These are phyloP conservation scores for Mycosphaerella sp. DNA, from an alignment of 2,329 filamentous ascomycete species.

Conservation along the genomic window DNA sequence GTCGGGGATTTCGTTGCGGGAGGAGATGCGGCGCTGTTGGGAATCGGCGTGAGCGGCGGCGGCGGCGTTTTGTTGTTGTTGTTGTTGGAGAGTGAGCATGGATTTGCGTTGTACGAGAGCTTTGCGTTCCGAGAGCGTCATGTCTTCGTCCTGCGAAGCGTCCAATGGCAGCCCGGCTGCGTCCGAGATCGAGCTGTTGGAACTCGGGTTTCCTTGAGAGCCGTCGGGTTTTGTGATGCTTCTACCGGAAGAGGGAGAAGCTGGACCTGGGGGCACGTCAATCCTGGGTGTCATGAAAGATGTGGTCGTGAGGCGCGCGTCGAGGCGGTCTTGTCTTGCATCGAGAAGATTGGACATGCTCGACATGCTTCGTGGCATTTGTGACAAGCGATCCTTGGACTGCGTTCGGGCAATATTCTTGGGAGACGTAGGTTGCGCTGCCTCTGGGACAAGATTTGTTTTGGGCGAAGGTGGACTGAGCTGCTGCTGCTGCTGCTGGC, in stretches of 20 bases:
- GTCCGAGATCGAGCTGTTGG: slow-evolving; percentile 19
- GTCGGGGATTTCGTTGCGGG: slow-evolving; percentile 1
- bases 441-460: slow-evolving; percentile 12
- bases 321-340: slow-evolving; percentile 49
- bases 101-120: slow-evolving; percentile 32
- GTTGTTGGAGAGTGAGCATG: slow-evolving; percentile 4
- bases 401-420: not conserved
- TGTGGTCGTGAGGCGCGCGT: slow-evolving; percentile 35
- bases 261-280: slow-evolving; percentile 23
- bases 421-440: too few relatives aligned
- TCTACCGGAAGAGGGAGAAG: slow-evolving; percentile 11
- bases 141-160: slow-evolving; percentile 47
- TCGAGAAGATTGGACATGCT: slow-evolving; percentile 43
- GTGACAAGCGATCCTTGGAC: slow-evolving; percentile 6
- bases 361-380: slow-evolving; percentile 21
- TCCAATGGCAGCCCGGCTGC: slow-evolving; percentile 8
- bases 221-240: slow-evolving; percentile 5
- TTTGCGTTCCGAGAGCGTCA: slow-evolving; percentile 62
- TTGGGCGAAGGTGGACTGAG: not conserved
- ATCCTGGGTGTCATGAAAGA: slow-evolving; percentile 34
- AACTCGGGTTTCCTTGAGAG: slow-evolving; percentile 13
- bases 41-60: slow-evolving; percentile 4
- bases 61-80: not conserved
- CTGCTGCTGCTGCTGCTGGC: too few relatives aligned
- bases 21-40: slow-evolving; percentile 6